A percentile compares a stretch with the other conserved stretches of the same genome.
phyloP scores from a whole-genome alignment of 768 basidiomycete species.

The Peribolospora kevripleyi region DNA sequence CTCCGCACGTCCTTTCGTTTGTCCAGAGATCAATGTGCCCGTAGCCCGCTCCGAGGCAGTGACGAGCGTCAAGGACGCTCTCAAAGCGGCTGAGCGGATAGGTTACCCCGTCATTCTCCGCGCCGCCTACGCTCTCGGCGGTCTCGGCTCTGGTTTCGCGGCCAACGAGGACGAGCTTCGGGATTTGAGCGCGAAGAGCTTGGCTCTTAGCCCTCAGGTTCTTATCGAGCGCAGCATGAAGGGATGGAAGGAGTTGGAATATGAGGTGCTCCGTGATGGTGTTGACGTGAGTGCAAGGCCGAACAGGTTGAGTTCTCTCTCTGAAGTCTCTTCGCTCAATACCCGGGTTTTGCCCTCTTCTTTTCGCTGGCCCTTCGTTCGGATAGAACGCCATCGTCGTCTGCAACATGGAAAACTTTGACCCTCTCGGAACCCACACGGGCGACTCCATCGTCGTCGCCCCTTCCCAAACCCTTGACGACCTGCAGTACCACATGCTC shows the following conservation, averaged over 20 bases:
- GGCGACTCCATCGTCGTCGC: constrained; percentile 99
- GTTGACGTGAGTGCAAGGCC: constrained; percentile 35
- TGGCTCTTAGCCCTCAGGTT: constrained; percentile 79
- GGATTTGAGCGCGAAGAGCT: constrained; percentile 72
- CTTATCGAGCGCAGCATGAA: constrained; percentile 95
- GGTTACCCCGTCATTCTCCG: constrained; percentile 96
- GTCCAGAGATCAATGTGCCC: constrained; percentile 78
- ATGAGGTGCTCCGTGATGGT: constrained; percentile 92
- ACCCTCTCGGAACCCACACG: constrained; percentile 94
- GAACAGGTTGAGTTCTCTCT: constrained; percentile 23
- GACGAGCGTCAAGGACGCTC: constrained; percentile 77
- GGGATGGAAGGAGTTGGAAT: constrained; percentile 99
- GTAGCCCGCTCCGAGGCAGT: constrained; percentile 90
- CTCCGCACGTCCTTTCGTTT: not conserved
- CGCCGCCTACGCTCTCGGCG: constrained; percentile 81
- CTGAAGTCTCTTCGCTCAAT: not conserved
- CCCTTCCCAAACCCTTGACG: constrained; percentile 88
- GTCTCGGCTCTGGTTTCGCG: constrained; percentile 93
- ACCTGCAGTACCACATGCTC: constrained; percentile 74
- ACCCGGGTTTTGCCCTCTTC: not conserved
- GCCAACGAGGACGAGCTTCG: constrained; percentile 81
- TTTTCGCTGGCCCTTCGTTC: not conserved
- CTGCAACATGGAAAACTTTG: constrained; percentile 97
- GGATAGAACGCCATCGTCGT: constrained; percentile 89
- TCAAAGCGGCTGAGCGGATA: constrained; percentile 68